Conservation (phyloP, 352 stramenopile species). For the Globisporangium cederbergense region DNA sequence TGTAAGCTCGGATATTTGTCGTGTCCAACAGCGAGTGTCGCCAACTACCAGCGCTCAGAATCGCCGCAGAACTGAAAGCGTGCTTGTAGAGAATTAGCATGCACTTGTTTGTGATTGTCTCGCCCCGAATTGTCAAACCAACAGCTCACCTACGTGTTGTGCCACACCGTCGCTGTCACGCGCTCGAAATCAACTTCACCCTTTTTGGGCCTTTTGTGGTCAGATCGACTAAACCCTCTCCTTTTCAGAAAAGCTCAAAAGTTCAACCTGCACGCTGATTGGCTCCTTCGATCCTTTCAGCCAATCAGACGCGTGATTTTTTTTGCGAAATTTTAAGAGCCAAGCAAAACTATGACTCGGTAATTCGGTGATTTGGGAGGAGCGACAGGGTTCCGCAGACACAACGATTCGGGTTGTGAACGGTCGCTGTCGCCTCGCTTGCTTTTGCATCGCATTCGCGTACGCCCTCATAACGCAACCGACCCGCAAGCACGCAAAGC, state of each 20-base stretch:
- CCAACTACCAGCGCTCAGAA: too few relatives aligned
- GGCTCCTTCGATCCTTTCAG: not conserved
- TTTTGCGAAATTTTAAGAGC: too few relatives aligned
- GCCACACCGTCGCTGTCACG: conserved; percentile 1
- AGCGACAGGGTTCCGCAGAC: too few relatives aligned
- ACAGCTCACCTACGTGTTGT: not conserved
- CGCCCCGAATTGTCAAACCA: not conserved
- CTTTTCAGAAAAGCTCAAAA: not conserved
- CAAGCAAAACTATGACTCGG: too few relatives aligned
- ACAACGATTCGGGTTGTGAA: not conserved
- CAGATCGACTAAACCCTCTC: not conserved
- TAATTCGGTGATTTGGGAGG: too few relatives aligned
- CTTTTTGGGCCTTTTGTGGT: not conserved
- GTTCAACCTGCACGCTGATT: not conserved
- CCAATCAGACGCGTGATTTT: not conserved
- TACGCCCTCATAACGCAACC: not conserved
- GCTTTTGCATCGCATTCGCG: not conserved
- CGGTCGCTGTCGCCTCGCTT: too few relatives aligned
- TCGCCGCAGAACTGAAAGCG: not conserved
- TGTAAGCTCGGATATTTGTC: not conserved
- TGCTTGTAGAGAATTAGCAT: not conserved
- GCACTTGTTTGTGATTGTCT: not conserved
- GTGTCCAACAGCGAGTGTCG: too few relatives aligned
- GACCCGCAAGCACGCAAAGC: not conserved
- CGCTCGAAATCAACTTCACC: not conserved